A percentile compares a stretch with the other conserved stretches of the same genome.
Conservation (phyloP, 73 alveolate species). For the Paramecium tetraurelia region DNA sequence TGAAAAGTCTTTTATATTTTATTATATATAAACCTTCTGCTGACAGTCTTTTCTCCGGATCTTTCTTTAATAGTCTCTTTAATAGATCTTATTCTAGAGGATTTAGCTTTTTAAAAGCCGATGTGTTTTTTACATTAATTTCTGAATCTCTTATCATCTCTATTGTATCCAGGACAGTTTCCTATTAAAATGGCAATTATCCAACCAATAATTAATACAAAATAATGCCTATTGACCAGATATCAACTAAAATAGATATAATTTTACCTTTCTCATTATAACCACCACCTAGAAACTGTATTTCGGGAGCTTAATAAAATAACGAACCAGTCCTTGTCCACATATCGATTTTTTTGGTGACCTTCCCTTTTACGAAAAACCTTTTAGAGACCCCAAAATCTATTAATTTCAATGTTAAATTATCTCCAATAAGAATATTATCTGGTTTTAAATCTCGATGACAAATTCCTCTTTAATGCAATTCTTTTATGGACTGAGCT, state of each 20-base stretch:
- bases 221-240: slow-evolving; percentile 53
- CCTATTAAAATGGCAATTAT: slow-evolving; percentile 24
- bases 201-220: slow-evolving; percentile 30
- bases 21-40: slow-evolving; percentile 12
- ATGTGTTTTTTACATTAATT: not conserved
- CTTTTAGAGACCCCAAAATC: slow-evolving; percentile 48
- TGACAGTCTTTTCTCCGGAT: slow-evolving; percentile 44
- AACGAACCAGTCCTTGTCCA: slow-evolving; percentile 53
- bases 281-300: slow-evolving; percentile 38
- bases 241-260: not conserved
- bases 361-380: not conserved
- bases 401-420: not conserved
- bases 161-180: not conserved
- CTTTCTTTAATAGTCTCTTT: not conserved
- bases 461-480: slow-evolving; percentile 39
- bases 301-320: slow-evolving; percentile 56
- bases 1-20: not conserved
- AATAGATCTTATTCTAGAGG: slow-evolving; percentile 10
- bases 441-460: slow-evolving; percentile 57
- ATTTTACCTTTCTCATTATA: not conserved
- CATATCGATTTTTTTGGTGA: slow-evolving; percentile 4
- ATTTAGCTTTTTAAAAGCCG: not conserved
- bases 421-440: slow-evolving; percentile 44
- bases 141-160: slow-evolving; percentile 36
- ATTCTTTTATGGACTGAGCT: not conserved